Evolutionary conservation across 2,329 filamentous ascomycete species (phyloP).

Genomic region (Sordariomycetes sp.): DNA sequence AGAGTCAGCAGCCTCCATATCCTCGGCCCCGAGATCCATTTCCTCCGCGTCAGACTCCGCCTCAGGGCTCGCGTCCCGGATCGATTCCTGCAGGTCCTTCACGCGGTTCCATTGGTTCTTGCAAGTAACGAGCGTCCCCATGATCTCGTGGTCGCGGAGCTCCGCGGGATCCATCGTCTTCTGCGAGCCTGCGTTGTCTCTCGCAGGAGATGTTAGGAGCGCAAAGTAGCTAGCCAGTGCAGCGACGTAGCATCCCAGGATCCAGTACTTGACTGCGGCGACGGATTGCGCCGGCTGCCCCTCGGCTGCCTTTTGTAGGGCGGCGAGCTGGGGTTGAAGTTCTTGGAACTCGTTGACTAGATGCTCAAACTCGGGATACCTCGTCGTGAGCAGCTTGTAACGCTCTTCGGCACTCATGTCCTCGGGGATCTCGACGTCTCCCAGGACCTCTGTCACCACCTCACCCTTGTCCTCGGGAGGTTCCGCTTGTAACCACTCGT

Average conservation of each 20-base stretch:
- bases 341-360: constrained; percentile 66
- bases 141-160: constrained; percentile 79
- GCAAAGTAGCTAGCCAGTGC: constrained; percentile 90
- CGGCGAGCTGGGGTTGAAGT: constrained; percentile 53
- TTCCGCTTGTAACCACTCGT: constrained; percentile 61
- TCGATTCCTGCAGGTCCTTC: constrained; percentile 44
- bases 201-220: constrained; percentile 68
- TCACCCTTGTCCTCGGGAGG: constrained; percentile 34
- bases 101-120: constrained; percentile 69
- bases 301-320: constrained; percentile 44
- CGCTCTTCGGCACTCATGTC: constrained; percentile 66
- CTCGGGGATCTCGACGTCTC: constrained; percentile 68
- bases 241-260: constrained; percentile 75
- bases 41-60: constrained; percentile 13
- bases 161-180: constrained; percentile 62
- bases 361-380: constrained; percentile 88
- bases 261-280: constrained; percentile 61
- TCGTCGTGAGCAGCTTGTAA: constrained; percentile 58
- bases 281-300: constrained; percentile 36
- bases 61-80: constrained; percentile 21
- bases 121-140: constrained; percentile 71
- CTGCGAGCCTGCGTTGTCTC: constrained; percentile 33
- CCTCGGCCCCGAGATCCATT: not conserved
- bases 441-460: constrained; percentile 72
- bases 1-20: constrained; percentile 10